phyloP scores from a whole-genome alignment of 1,139 yeast genomes.

The Yamadazyma aaseri region DNA sequence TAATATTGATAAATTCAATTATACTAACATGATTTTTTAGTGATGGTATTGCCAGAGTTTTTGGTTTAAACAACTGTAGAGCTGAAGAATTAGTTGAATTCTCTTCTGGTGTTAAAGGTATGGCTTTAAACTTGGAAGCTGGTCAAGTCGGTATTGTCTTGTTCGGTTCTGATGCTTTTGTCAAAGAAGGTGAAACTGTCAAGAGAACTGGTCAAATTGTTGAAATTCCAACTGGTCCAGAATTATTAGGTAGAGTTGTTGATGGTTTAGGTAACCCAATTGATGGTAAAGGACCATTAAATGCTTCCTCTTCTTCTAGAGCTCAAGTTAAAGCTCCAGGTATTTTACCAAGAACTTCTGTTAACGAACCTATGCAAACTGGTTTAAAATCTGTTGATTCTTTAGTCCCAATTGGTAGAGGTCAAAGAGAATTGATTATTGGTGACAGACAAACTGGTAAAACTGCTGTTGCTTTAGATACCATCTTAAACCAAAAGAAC shows the following conservation, averaged over 20 bases:
- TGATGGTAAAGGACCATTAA: conserved; percentile 99
- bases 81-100: conserved; percentile 99
- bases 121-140: conserved; percentile 99
- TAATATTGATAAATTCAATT: no score
- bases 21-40: conserved; percentile 38
- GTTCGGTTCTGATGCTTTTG: conserved; percentile 98
- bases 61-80: conserved; percentile 99
- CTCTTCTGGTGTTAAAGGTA: conserved; percentile 99
- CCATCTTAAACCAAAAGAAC: conserved; percentile 98
- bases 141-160: conserved; percentile 99
- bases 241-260: conserved; percentile 97
- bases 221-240: conserved; percentile 99
- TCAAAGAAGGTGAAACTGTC: conserved; percentile 99
- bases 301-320: conserved; percentile 80
- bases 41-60: conserved; percentile 99
- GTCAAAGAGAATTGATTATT: conserved; percentile 98
- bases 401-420: conserved; percentile 99
- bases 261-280: conserved; percentile 99
- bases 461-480: conserved; percentile 98
- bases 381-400: conserved; percentile 99
- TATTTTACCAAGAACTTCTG: conserved; percentile 98
- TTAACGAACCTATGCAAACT: conserved; percentile 99
- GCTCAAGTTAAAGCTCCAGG: conserved; percentile 99
- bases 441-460: conserved; percentile 99
- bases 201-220: conserved; percentile 99